These are phyloP conservation scores for Arthroderma sp. DNA, from an alignment of 2,329 filamentous ascomycete species.

Conservation along the genomic window DNA sequence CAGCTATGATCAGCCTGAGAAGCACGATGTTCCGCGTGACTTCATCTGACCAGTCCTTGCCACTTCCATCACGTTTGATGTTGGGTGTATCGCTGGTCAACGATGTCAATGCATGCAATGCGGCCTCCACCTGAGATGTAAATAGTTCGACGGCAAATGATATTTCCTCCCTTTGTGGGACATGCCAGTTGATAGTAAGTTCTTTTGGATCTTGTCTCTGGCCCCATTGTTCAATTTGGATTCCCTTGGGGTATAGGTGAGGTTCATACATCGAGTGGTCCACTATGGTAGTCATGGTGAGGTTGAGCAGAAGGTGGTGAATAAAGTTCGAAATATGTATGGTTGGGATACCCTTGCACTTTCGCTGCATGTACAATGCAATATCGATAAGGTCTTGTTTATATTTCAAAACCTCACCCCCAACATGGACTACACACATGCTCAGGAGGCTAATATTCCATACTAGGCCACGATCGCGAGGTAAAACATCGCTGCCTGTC, in stretches of 20 bases:
- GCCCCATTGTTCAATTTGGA: constrained; percentile 76
- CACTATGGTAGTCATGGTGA: constrained; percentile 86
- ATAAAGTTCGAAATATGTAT: constrained; percentile 97
- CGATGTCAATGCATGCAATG: constrained; percentile 59
- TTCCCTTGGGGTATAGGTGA: constrained; percentile 55
- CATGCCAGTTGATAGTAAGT: constrained; percentile 82
- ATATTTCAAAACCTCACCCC: constrained; percentile 76
- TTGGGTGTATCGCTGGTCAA: constrained; percentile 72
- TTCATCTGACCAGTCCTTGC: constrained; percentile 98
- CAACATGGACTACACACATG: constrained; percentile 96
- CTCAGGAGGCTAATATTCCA: constrained; percentile 97
- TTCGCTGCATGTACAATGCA: constrained; percentile 90
- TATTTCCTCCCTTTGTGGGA: constrained; percentile 66
- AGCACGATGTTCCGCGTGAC: constrained; percentile 81
- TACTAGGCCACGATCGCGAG: constrained; percentile 79
- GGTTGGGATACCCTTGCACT: constrained; percentile 83
- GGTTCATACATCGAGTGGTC: constrained; percentile 82
- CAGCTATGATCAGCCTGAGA: constrained; percentile 76
- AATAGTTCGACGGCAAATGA: constrained; percentile 84
- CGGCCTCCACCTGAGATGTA: constrained; percentile 65
- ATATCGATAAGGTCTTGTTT: constrained; percentile 82
- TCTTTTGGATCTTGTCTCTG: constrained; percentile 60
- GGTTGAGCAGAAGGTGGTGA: constrained; percentile 85
- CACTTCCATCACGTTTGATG: constrained; percentile 83
- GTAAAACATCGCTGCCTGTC: constrained; percentile 83